Conservation (phyloP, 208 protist species). For the Borovskyia barvae region DNA sequence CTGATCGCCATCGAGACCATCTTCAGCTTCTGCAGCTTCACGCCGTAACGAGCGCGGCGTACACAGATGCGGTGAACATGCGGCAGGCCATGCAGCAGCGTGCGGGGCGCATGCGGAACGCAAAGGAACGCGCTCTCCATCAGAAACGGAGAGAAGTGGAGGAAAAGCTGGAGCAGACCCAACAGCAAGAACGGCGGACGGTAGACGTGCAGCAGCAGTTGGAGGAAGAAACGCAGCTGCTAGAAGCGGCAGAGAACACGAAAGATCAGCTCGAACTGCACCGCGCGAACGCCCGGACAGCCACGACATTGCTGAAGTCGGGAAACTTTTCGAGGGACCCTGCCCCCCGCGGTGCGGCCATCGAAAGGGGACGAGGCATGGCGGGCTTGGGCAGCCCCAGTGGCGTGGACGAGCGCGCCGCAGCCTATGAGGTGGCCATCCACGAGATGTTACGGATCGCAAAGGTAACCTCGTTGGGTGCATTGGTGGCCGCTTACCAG, state of each 20-base stretch:
- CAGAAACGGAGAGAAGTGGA: conserved; percentile 68
- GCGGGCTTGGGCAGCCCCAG: not conserved
- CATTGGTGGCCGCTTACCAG: conserved; percentile 42
- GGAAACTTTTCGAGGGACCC: not conserved
- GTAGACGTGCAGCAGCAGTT: conserved; percentile 53
- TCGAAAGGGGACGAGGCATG: not conserved
- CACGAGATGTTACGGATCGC: conserved; percentile 89
- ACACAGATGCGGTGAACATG: conserved; percentile 43
- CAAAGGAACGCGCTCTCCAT: conserved; percentile 78
- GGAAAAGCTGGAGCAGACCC: conserved; percentile 43
- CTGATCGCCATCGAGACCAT: conserved; percentile 85
- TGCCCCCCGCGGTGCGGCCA: not conserved
- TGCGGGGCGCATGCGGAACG: conserved; percentile 37
- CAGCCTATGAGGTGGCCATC: conserved; percentile 86
- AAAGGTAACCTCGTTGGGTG: conserved; percentile 41
- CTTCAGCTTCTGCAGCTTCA: conserved; percentile 87
- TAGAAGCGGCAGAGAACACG: conserved; percentile 58
- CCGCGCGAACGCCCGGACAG: conserved; percentile 17
- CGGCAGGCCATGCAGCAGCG: conserved; percentile 36
- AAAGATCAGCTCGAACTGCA: conserved; percentile 28
- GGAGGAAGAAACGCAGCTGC: conserved; percentile 61
- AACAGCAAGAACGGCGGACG: conserved; percentile 39
- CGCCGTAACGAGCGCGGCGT: conserved; percentile 67
- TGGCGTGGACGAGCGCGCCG: conserved; percentile 51
- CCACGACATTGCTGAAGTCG: conserved; percentile 13